These are phyloP conservation scores for Thermothelomyces thermophilus DNA, from an alignment of 2,329 filamentous ascomycete genomes.

Conservation along the genomic window DNA sequence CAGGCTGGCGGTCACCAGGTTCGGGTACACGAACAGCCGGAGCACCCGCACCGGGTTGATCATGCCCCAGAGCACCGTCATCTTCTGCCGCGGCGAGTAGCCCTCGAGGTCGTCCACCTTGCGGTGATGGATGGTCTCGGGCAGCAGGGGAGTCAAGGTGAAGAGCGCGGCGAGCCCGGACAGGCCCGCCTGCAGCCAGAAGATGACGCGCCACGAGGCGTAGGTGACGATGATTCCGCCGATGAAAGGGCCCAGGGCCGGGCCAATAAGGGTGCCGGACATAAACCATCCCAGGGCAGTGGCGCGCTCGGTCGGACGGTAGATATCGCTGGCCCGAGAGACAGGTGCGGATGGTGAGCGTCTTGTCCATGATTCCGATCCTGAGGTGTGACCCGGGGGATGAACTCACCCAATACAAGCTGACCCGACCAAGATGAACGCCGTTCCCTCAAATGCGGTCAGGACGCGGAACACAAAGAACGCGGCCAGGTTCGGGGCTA, in stretches of 20 bases:
- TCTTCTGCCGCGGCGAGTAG: constrained; percentile 37
- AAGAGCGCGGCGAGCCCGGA: constrained; percentile 49
- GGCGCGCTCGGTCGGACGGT: constrained; percentile 54
- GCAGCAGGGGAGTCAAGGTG: constrained; percentile 51
- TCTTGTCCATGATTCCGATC: not conserved
- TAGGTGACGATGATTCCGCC: constrained; percentile 65
- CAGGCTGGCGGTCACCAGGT: constrained; percentile 52
- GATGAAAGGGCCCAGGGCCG: constrained; percentile 56
- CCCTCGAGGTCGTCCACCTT: constrained; percentile 49
- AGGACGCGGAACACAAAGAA: constrained; percentile 65
- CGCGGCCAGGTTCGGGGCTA: constrained; percentile 57
- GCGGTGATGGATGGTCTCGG: constrained; percentile 59
- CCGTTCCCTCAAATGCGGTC: constrained; percentile 63
- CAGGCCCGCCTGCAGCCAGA: constrained; percentile 62
- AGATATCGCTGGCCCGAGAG: constrained; percentile 40
- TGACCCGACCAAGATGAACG: constrained; percentile 60
- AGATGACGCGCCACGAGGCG: constrained; percentile 59
- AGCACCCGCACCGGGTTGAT: constrained; percentile 54
- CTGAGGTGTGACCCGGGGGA: not conserved
- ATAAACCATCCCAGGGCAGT: constrained; percentile 63
- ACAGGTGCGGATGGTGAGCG: not conserved
- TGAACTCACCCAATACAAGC: constrained; percentile 48
- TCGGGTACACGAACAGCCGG: constrained; percentile 56
- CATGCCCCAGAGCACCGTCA: constrained; percentile 49
- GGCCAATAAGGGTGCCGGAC: constrained; percentile 58